phyloP scores from a whole-genome alignment of 1,284 basidiomycete species.

The Fomitiporia mediterranea region DNA sequence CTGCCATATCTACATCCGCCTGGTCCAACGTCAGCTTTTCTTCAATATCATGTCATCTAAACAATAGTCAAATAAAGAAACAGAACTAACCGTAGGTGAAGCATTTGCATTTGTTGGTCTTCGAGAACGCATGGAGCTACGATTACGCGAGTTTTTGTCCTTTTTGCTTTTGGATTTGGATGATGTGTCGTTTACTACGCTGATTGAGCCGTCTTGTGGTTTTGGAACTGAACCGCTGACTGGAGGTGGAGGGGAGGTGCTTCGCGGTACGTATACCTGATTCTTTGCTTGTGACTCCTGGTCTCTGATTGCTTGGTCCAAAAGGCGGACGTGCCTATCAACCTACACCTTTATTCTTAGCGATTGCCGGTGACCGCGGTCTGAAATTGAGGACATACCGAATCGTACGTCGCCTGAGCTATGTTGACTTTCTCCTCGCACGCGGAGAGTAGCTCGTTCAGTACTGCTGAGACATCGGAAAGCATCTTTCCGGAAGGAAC shows the following conservation, averaged over 20 bases:
- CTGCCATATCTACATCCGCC: neutral
- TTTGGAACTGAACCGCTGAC: neutral
- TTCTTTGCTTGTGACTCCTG: slow-evolving; percentile 30
- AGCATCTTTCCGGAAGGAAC: neutral
- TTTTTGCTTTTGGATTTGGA: neutral
- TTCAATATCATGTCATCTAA: neutral
- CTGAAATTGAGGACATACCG: slow-evolving; percentile 38
- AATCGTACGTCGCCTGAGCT: slow-evolving; percentile 61
- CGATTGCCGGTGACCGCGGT: neutral
- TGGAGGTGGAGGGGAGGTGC: neutral
- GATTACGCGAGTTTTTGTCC: neutral
- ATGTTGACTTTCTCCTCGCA: slow-evolving; percentile 73
- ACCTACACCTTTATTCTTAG: slow-evolving; percentile 37
- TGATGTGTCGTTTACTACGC: neutral
- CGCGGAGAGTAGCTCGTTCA: slow-evolving; percentile 55
- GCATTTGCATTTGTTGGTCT: neutral
- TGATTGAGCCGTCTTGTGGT: neutral
- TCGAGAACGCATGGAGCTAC: neutral
- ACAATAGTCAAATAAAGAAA: neutral
- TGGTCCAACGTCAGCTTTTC: neutral
- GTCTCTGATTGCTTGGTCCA: slow-evolving; percentile 71
- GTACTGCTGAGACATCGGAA: slow-evolving; percentile 28
- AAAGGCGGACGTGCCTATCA: slow-evolving; percentile 64
- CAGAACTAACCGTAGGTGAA: neutral
- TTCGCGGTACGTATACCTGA: neutral